A percentile compares a stretch with the other conserved stretches of the same genome.
These are phyloP conservation scores for Ramalina peruviana DNA, from an alignment of 495 filamentous ascomycete species.

Conservation along the genomic window DNA sequence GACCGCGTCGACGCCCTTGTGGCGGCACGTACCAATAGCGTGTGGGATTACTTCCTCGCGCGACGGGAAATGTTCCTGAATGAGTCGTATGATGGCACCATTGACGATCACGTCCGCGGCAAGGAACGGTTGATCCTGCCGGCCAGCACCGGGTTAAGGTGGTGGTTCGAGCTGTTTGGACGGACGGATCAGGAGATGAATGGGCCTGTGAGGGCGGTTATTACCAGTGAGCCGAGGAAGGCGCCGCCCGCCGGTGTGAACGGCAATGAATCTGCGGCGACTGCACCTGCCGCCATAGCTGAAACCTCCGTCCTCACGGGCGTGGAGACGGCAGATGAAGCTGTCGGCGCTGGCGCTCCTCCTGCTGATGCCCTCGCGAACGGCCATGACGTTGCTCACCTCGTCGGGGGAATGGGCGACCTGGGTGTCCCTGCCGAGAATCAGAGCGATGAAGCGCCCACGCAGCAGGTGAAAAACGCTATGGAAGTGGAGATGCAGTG, in stretches of 20 bases:
- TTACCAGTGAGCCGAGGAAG: not conserved
- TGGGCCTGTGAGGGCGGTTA: slow-evolving; percentile 26
- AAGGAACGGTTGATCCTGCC: slow-evolving; percentile 80
- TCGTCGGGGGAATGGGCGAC: slow-evolving; percentile 30
- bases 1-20: slow-evolving; percentile 65
- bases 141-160: slow-evolving; percentile 45
- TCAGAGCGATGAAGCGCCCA: slow-evolving; percentile 13
- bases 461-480: slow-evolving; percentile 15
- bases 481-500: slow-evolving; percentile 38
- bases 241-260: not conserved
- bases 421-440: slow-evolving; percentile 22
- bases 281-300: not conserved
- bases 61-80: slow-evolving; percentile 69
- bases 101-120: slow-evolving; percentile 65
- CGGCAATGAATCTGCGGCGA: not conserved
- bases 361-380: slow-evolving; percentile 15
- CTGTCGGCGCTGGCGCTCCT: slow-evolving; percentile 18
- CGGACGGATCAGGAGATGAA: slow-evolving; percentile 90
- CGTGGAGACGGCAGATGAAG: slow-evolving; percentile 31
- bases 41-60: slow-evolving; percentile 90
- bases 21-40: slow-evolving; percentile 62
- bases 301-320: slow-evolving; percentile 29
- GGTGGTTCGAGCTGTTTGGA: slow-evolving; percentile 88
- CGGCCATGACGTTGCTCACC: slow-evolving; percentile 22
- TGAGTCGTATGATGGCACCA: slow-evolving; percentile 54